Percentiles rank a stretch among this genome's conserved stretches.
These are phyloP conservation scores for Ustilago loliicola DNA, from an alignment of 1,284 basidiomycete genomes.

Conservation along the genomic window DNA sequence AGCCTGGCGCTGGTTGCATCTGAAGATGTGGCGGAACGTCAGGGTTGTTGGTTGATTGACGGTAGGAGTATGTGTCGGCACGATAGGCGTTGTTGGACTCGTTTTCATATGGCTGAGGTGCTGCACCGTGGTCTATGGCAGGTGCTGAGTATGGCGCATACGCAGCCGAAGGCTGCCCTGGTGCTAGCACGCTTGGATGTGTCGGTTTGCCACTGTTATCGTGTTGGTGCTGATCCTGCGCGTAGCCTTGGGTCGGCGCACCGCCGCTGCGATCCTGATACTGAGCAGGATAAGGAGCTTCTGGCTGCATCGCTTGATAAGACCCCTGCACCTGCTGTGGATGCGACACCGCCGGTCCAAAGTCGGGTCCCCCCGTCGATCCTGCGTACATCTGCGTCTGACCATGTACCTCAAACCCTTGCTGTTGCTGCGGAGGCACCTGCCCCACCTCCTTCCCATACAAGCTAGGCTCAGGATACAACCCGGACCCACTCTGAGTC, in stretches of 20 bases:
- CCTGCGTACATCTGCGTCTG: neutral
- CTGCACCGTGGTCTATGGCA: neutral
- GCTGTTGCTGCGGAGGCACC: neutral
- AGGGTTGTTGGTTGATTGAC: neutral
- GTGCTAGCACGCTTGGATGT: neutral
- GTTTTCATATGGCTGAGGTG: neutral
- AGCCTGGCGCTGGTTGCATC: constrained; percentile 8
- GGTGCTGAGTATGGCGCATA: neutral
- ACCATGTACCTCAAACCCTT: neutral
- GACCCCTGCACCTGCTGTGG: constrained; percentile 16
- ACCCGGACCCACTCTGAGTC: constrained; percentile 2
- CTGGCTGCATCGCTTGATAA: neutral
- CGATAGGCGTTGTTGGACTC: neutral
- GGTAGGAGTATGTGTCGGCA: neutral
- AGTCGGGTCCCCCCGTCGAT: neutral
- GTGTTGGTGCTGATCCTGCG: neutral
- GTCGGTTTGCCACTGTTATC: neutral
- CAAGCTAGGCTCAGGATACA: constrained; percentile 2
- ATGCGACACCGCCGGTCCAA: neutral
- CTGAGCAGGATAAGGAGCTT: neutral
- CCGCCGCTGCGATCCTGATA: constrained; percentile 9
- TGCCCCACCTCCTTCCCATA: neutral
- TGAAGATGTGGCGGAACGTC: neutral
- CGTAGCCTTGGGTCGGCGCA: neutral
- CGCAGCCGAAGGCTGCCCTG: neutral